phyloP scores from a whole-genome alignment of 1,284 basidiomycete species.

The Cutaneotrichosporon sp. region DNA sequence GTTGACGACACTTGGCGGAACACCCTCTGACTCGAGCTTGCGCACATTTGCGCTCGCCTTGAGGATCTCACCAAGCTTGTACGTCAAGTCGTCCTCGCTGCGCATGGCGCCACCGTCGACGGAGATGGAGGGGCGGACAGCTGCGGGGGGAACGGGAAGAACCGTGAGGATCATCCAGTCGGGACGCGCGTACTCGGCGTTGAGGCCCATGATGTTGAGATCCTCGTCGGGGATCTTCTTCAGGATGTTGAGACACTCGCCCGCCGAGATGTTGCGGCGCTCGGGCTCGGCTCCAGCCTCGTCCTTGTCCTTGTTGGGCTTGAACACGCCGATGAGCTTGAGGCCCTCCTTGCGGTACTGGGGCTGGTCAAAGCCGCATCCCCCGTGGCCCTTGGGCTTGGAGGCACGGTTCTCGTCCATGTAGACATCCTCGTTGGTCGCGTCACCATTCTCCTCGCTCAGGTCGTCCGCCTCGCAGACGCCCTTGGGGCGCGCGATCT shows the following conservation, averaged over 20 bases:
- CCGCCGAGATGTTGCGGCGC: conserved; percentile 82
- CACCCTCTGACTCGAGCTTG: conserved; percentile 93
- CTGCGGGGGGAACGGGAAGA: conserved; percentile 95
- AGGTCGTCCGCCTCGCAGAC: conserved; percentile 72
- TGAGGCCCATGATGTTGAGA: conserved; percentile 87
- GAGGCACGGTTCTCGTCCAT: conserved; percentile 34
- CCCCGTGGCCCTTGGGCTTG: conserved; percentile 72
- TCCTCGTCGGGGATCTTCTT: conserved; percentile 92
- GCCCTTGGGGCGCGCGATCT: conserved; percentile 65
- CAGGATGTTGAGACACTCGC: conserved; percentile 86
- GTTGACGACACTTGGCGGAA: conserved; percentile 91
- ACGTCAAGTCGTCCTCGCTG: conserved; percentile 97
- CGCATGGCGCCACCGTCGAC: conserved; percentile 95
- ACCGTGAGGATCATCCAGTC: conserved; percentile 99
- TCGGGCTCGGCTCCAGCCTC: conserved; percentile 87
- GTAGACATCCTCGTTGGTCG: conserved; percentile 66
- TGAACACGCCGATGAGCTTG: conserved; percentile 95
- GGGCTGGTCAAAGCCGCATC: conserved; percentile 93
- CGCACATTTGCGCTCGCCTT: conserved; percentile 91
- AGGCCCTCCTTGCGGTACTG: conserved; percentile 90
- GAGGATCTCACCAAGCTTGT: conserved; percentile 97
- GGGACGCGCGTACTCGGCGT: conserved; percentile 92
- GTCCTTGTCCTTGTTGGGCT: conserved; percentile 83
- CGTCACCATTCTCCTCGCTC: conserved; percentile 72
- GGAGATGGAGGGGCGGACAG: conserved; percentile 95